These are phyloP conservation scores for Stevia rebaudiana DNA, from an alignment of 140 eudicot species.

Conservation along the genomic window DNA sequence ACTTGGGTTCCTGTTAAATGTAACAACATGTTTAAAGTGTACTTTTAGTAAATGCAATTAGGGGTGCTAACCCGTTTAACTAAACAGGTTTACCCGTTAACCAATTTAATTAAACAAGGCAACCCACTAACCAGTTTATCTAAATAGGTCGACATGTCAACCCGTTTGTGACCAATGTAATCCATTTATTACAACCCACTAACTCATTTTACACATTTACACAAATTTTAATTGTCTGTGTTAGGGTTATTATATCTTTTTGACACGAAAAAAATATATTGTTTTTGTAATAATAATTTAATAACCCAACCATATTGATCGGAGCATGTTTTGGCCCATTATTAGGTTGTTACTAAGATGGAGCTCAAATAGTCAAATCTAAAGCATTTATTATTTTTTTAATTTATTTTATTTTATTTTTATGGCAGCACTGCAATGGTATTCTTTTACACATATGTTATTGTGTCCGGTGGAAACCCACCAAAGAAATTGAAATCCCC, in stretches of 20 bases:
- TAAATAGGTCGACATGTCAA: too few relatives aligned
- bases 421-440: conserved; percentile 60
- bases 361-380: background rate
- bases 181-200: too few relatives aligned
- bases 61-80: too few relatives aligned
- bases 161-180: too few relatives aligned
- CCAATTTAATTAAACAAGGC: too few relatives aligned
- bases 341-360: background rate
- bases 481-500: conserved; percentile 67
- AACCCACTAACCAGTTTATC: too few relatives aligned
- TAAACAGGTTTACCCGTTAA: too few relatives aligned
- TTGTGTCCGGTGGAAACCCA: conserved; percentile 87
- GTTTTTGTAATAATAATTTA: too few relatives aligned
- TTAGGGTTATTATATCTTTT: too few relatives aligned
- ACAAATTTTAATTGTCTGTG: too few relatives aligned
- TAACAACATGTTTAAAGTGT: background rate
- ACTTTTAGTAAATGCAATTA: background rate
- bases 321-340: background rate
- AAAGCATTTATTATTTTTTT: too few relatives aligned
- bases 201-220: too few relatives aligned
- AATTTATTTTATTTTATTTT: background rate
- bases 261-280: background rate
- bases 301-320: background rate
- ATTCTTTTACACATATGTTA: conserved; percentile 66
- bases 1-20: background rate